These are phyloP conservation scores for Gentiana dahurica DNA, from an alignment of 257 asterid species.

Conservation along the genomic window DNA sequence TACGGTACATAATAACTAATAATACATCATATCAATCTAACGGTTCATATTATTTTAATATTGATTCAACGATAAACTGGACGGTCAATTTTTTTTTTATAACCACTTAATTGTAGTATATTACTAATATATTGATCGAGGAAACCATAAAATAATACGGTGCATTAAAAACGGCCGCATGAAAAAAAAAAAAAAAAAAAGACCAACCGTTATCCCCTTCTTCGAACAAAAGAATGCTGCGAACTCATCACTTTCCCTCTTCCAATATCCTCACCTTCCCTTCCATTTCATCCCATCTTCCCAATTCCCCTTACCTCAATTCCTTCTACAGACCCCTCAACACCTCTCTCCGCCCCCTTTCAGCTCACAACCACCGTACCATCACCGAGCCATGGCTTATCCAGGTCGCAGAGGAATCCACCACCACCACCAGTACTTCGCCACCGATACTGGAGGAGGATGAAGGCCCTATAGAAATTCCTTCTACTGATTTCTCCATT, in stretches of 20 bases:
- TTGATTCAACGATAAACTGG: too few species aligned
- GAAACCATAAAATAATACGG: too few species aligned
- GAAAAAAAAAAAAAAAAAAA: neutral
- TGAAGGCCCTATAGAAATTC: slow-evolving; percentile 68
- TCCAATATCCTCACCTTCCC: slow-evolving; percentile 11
- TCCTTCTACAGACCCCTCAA: neutral
- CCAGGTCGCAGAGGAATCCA: slow-evolving; percentile 14
- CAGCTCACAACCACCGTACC: slow-evolving; percentile 16
- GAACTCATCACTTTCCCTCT: slow-evolving; percentile 11
- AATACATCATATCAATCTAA: too few species aligned
- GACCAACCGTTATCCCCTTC: slow-evolving; percentile 1
- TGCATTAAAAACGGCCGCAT: too few species aligned
- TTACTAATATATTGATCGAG: too few species aligned
- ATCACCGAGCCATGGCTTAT: slow-evolving; percentile 17
- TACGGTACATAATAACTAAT: too few species aligned
- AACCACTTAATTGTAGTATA: too few species aligned
- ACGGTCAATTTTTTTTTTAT: too few species aligned
- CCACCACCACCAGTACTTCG: neutral
- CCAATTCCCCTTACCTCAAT: slow-evolving; percentile 3
- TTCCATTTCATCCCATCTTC: neutral
- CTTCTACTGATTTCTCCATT: slow-evolving; percentile 35
- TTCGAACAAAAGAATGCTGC: slow-evolving; percentile 14
- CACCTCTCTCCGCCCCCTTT: slow-evolving; percentile 11
- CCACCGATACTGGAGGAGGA: slow-evolving; percentile 9
- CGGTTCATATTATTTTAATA: too few species aligned